phyloP scores from a whole-genome alignment of 2,329 filamentous ascomycete species.

The Lachnellula cervina region DNA sequence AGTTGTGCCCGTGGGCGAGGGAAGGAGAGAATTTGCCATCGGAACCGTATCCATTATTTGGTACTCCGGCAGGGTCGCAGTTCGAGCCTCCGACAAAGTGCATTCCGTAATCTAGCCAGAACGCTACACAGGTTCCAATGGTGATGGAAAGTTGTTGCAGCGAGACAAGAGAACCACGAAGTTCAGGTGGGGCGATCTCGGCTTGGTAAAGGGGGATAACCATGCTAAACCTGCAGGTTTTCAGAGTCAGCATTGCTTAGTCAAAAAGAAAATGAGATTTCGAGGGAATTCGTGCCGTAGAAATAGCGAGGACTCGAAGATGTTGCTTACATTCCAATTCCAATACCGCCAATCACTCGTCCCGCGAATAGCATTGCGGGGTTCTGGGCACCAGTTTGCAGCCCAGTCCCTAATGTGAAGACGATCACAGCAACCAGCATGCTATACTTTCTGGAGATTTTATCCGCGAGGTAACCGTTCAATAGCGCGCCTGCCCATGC shows the following conservation, averaged over 20 bases:
- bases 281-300: too few species aligned
- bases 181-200: constrained; percentile 53
- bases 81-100: constrained; percentile 44
- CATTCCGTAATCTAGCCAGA: constrained; percentile 43
- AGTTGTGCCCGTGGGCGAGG: constrained; percentile 31
- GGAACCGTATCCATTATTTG: constrained; percentile 8
- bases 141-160: constrained; percentile 60
- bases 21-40: constrained; percentile 16
- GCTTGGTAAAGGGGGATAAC: constrained; percentile 45
- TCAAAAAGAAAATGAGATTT: neutral
- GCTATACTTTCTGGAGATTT: constrained; percentile 46
- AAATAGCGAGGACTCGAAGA: too few species aligned
- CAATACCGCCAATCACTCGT: constrained; percentile 42
- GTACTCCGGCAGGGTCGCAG: constrained; percentile 21
- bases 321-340: constrained; percentile 38
- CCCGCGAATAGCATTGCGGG: constrained; percentile 47
- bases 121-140: constrained; percentile 46
- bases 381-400: constrained; percentile 46
- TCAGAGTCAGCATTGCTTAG: neutral
- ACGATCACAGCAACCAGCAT: constrained; percentile 47
- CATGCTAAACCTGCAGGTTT: constrained; percentile 35
- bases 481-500: constrained; percentile 36
- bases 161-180: constrained; percentile 58
- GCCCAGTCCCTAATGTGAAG: constrained; percentile 45
- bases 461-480: constrained; percentile 47